Percentiles rank a stretch among this genome's conserved stretches.
phyloP scores from a whole-genome alignment of 768 basidiomycete species.

The Auriscalpium microsporum region DNA sequence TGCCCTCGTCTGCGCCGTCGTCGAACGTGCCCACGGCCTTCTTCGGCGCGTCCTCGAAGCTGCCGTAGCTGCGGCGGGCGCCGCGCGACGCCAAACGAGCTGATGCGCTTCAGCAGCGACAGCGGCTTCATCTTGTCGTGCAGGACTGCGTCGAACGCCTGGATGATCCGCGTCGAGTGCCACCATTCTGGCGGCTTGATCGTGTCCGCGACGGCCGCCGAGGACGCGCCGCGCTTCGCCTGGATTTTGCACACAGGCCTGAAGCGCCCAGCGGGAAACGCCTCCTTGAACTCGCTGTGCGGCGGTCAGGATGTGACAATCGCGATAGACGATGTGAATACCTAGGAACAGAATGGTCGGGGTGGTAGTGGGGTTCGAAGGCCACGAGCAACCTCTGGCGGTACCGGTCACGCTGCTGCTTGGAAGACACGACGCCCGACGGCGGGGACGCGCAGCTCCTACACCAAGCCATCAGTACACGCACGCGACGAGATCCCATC shows the following conservation, averaged over 20 bases:
- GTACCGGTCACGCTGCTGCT: constrained; percentile 76
- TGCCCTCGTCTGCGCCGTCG: constrained; percentile 15
- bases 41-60: constrained; percentile 1
- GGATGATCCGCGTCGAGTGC: constrained; percentile 85
- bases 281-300: constrained; percentile 83
- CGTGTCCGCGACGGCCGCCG: constrained; percentile 78
- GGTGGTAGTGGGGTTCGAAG: constrained; percentile 81
- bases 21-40: constrained; percentile 5
- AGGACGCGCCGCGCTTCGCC: constrained; percentile 72
- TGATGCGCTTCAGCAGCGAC: constrained; percentile 77
- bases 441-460: constrained; percentile 78
- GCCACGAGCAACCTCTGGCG: constrained; percentile 64
- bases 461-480: constrained; percentile 9
- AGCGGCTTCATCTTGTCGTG: constrained; percentile 91
- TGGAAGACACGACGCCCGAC: constrained; percentile 60
- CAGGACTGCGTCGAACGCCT: constrained; percentile 82
- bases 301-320: neutral
- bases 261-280: constrained; percentile 89
- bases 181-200: constrained; percentile 92
- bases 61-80: constrained; percentile 46
- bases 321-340: constrained; percentile 18
- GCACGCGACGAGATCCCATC: constrained; percentile 3
- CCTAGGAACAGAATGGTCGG: constrained; percentile 80
- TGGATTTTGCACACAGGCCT: constrained; percentile 87
- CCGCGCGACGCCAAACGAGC: constrained; percentile 61